A percentile compares a stretch with the other conserved stretches of the same genome.
These are phyloP conservation scores for Aspergillus caelatus DNA, from an alignment of 2,329 filamentous ascomycete genomes.

Conservation along the genomic window DNA sequence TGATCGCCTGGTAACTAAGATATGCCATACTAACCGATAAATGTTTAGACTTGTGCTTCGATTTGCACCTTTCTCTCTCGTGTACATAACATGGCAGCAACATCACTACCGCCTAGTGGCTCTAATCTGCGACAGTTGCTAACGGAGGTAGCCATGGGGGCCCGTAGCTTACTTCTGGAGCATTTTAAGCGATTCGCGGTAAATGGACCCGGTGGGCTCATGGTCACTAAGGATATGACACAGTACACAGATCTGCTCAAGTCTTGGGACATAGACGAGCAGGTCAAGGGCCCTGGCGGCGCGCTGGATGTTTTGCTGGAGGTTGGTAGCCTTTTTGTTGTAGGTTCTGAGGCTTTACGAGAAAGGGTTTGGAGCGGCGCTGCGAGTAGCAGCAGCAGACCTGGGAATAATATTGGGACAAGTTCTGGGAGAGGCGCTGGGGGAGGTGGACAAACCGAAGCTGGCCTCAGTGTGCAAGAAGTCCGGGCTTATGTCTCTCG, in stretches of 20 bases:
- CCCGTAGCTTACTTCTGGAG: conserved; percentile 79
- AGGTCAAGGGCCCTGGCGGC: conserved; percentile 51
- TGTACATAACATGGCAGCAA: conserved; percentile 63
- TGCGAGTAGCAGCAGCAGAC: conserved; percentile 44
- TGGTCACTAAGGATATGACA: conserved; percentile 94
- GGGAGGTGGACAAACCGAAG: conserved; percentile 54
- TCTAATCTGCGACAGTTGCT: conserved; percentile 81
- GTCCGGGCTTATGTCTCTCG: conserved; percentile 83
- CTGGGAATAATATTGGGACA: conserved; percentile 47
- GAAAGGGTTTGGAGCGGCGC: conserved; percentile 69
- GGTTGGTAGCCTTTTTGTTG: conserved; percentile 93
- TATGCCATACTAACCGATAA: conserved; percentile 12
- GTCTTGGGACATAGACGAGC: conserved; percentile 74
- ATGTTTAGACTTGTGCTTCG: conserved; percentile 68
- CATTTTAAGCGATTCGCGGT: conserved; percentile 95
- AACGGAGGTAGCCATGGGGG: conserved; percentile 77
- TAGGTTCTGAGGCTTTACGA: conserved; percentile 76
- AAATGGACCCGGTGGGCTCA: conserved; percentile 87
- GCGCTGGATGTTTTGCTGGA: conserved; percentile 86
- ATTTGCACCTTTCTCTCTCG: conserved; percentile 79
- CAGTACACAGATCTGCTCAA: conserved; percentile 87
- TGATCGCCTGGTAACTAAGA: neutral
- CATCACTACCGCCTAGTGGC: conserved; percentile 65
- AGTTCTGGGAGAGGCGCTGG: conserved; percentile 42
- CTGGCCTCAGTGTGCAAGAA: conserved; percentile 49